Base-by-base conservation (phyloP, 768 basidiomycete genomes). In the Leucogyrophana mollusca region DNA sequence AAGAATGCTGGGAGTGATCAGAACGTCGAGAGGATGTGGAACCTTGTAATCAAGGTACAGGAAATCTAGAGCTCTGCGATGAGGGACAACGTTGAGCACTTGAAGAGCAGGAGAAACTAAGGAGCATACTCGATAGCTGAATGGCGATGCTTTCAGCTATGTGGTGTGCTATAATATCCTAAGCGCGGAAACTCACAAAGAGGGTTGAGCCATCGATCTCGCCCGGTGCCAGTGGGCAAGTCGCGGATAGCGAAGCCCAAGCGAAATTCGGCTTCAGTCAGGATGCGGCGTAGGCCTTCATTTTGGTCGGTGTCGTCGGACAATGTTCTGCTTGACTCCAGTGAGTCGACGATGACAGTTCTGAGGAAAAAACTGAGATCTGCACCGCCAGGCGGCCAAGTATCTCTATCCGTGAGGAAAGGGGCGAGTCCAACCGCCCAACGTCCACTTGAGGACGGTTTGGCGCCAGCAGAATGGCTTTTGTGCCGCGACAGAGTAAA, bases 31-130 rank as follows among this genome's bases (percentile, higher is more conserved):
- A 0, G 90, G 80, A n/a, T 74, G 73, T 2, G 91, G 90, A n/a
- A 90, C 85, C 56, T 87, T 87, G 64, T 95, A 95, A 53, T 92
- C 83, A 71, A 95, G 83, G 58, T 90, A 90, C 11, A 95, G 67
- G 59, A 94, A 95, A 61, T 94, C 93, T 34, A 95, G 62, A 6
- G 93, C 91, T 61, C 89, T 90, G 53, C 4, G 23, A 40, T 14
- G 51, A 22, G 37, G 59, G 25, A 54, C 20, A n/a, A 44, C 14
- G 21, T 11, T 36, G 14, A 1, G 24, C 21, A 5, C 27, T 25
- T 3, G 2, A 27, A 34, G 22, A 24, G 13, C 9, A 30, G 13
- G 22, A 18, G 27, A 30, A 30, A 30, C 13, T 14, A n/a, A 21
- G 3, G 37, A 21, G 57, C 63, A 56, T 55, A 69, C 66, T 71